Evolutionary conservation across 2,329 filamentous ascomycete genomes (phyloP).

Genomic region (Colletotrichum filicis): DNA sequence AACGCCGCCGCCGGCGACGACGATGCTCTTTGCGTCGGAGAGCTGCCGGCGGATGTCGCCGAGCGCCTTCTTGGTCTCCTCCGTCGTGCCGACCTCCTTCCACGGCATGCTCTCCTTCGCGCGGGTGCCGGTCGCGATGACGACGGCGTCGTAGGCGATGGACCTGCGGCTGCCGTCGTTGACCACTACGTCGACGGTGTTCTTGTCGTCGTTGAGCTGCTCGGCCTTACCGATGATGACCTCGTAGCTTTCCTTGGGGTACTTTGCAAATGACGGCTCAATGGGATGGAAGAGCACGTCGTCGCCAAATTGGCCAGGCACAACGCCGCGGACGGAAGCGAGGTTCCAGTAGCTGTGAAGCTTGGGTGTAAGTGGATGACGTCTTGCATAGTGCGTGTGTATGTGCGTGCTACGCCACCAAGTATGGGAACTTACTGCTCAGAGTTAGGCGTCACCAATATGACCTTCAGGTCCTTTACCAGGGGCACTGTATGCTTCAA

Average conservation of each 20-base stretch:
- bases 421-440: slow-evolving; percentile 29
- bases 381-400: too few species aligned
- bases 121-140: slow-evolving; percentile 63
- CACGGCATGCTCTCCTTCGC: slow-evolving; percentile 58
- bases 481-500: slow-evolving; percentile 59
- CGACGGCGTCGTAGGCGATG: slow-evolving; percentile 61
- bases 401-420: too few species aligned
- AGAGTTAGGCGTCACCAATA: slow-evolving; percentile 64
- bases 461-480: slow-evolving; percentile 57
- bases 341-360: slow-evolving; percentile 66
- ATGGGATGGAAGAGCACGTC: slow-evolving; percentile 60
- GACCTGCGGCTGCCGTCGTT: slow-evolving; percentile 43
- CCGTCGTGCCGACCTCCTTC: slow-evolving; percentile 56
- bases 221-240: slow-evolving; percentile 60
- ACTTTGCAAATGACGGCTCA: slow-evolving; percentile 55
- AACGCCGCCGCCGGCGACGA: slow-evolving; percentile 62
- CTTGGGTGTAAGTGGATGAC: slow-evolving; percentile 12
- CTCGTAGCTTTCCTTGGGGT: slow-evolving; percentile 57
- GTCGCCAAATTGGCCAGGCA: slow-evolving; percentile 59
- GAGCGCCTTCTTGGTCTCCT: slow-evolving; percentile 53
- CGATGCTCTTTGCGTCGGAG: slow-evolving; percentile 56
- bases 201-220: slow-evolving; percentile 45
- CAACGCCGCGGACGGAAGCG: slow-evolving; percentile 63
- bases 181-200: slow-evolving; percentile 49
- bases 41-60: slow-evolving; percentile 50